Evolutionary conservation across 108 stramenopile genomes (phyloP), one percentile per base, ranked within the genome.

Genomic region (Skeletonema potamos): DNA sequence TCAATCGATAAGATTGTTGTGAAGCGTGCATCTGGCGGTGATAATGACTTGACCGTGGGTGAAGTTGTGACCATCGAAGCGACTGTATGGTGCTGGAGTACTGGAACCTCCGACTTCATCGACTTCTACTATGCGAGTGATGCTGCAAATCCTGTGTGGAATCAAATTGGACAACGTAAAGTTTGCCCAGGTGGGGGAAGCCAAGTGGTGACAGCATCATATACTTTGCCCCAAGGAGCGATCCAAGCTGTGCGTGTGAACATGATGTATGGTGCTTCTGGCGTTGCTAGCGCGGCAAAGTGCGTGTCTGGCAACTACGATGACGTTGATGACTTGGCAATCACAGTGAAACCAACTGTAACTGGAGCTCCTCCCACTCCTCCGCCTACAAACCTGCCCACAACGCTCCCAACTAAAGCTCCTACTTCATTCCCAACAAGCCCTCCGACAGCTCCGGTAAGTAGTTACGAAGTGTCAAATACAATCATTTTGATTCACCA

Each of bases 1-100:
- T 66, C 78, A 18, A 27, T 75, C 17, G 74, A 75, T 15, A 41
- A 43, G n/a, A 61, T 75, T 27, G 33, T 62, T 15, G 67, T 75
- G n/a, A 61, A n/a, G 27, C 20, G 22, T 5, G 22, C 8, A 24
- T 18, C 18, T 9, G 48, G 48, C 22, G 48, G 18, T 4, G 0
- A 30, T 59, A 15, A 18, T 20, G 59, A 54, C 18, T 20, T 60
- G 9, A 46, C 43, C 18, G 59, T 44, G 9, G 59, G 59, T 20
- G 51, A 60, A n/a, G 6, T 4, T 6, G 59, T 60, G 43, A 54
- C 43, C 5, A 60, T 60, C 5, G n/a, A 12, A 10, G 55, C 58
- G 6, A 17, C n/a, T 20, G 5, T 29, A 2, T 51, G 48, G 48
- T 51, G 48, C 48, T 51, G 48, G 48, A 22, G 22, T 51, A 51